These are phyloP conservation scores for Gracilaria gracilis DNA, from an alignment of 23 red algal genomes.

Conservation along the genomic window DNA sequence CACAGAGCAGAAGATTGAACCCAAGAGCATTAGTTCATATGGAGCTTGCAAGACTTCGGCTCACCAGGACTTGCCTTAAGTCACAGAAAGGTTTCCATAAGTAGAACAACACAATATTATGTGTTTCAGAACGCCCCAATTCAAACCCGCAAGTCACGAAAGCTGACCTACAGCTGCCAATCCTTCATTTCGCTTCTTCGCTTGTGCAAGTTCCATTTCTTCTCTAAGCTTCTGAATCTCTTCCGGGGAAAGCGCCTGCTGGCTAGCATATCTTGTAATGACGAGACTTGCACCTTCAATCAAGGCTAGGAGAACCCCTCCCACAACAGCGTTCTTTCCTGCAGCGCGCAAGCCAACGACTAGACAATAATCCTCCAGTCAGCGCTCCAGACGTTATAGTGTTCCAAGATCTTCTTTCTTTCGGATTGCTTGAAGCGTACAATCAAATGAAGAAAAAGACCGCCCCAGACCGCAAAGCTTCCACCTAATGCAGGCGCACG, in stretches of 20 bases:
- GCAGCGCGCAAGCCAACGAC: slow-evolving; percentile 79
- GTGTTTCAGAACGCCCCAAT: background rate
- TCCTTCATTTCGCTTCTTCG: slow-evolving; percentile 34
- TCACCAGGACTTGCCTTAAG: background rate
- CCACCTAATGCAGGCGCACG: slow-evolving; percentile 88
- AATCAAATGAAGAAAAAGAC: slow-evolving; percentile 99
- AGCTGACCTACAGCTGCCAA: slow-evolving; percentile 37
- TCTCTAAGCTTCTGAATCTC: slow-evolving; percentile 56
- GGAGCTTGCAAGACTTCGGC: background rate
- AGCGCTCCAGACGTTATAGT: slow-evolving; percentile 90
- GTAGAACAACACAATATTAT: background rate
- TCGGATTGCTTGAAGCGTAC: slow-evolving; percentile 83
- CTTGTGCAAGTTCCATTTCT: slow-evolving; percentile 59
- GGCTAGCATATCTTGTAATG: slow-evolving; percentile 46
- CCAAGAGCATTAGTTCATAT: background rate
- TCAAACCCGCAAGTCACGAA: background rate
- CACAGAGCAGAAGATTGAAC: background rate
- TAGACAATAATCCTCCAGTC: slow-evolving; percentile 92
- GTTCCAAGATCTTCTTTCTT: slow-evolving; percentile 96
- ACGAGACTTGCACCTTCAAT: slow-evolving; percentile 95
- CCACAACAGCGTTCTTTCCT: slow-evolving; percentile 77
- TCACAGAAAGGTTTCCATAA: background rate
- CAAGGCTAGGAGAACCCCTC: slow-evolving; percentile 91
- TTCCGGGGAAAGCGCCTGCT: slow-evolving; percentile 29
- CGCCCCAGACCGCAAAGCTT: slow-evolving; percentile 99